Percentiles rank a stretch among this genome's conserved stretches.
These are phyloP conservation scores for Heterotrichella gracilis DNA, from an alignment of 352 stramenopile genomes.

Conservation along the genomic window DNA sequence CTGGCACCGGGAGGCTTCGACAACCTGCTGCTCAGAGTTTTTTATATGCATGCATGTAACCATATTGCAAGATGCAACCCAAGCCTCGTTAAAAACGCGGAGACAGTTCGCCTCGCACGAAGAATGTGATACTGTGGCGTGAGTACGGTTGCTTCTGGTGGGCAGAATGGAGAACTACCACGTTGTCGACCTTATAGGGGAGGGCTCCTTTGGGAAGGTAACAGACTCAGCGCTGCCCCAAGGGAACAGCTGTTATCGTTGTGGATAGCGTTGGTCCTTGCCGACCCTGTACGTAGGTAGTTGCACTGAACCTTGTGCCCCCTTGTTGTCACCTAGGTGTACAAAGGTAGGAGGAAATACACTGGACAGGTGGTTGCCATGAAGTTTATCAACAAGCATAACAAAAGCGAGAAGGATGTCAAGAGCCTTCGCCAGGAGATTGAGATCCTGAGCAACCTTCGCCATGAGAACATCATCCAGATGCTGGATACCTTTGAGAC, in stretches of 20 bases:
- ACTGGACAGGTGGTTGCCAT: background rate
- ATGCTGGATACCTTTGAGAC: constrained; percentile 75
- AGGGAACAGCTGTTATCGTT: too few relatives aligned
- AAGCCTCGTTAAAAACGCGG: too few relatives aligned
- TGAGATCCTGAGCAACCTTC: constrained; percentile 44
- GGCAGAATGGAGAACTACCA: constrained; percentile 63
- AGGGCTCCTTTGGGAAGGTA: constrained; percentile 40
- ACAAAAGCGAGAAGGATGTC: constrained; percentile 49
- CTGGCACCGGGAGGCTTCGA: too few relatives aligned
- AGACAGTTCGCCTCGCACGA: too few relatives aligned
- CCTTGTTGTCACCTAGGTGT: background rate
- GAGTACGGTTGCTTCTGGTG: too few relatives aligned
- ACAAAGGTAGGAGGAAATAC: background rate
- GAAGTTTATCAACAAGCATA: constrained; percentile 59
- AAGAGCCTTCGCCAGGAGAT: constrained; percentile 60
- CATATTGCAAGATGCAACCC: too few relatives aligned
- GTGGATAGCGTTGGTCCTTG: constrained; percentile 19
- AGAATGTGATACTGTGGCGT: too few relatives aligned
- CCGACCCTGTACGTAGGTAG: background rate
- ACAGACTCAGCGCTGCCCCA: too few relatives aligned
- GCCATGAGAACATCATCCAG: constrained; percentile 67
- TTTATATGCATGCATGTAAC: too few relatives aligned
- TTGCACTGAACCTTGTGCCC: background rate
- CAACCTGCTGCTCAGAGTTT: too few relatives aligned
- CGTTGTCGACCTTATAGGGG: constrained; percentile 45